Evolutionary conservation across 352 stramenopile genomes (phyloP).

Genomic region (Phytophthora constricta): DNA sequence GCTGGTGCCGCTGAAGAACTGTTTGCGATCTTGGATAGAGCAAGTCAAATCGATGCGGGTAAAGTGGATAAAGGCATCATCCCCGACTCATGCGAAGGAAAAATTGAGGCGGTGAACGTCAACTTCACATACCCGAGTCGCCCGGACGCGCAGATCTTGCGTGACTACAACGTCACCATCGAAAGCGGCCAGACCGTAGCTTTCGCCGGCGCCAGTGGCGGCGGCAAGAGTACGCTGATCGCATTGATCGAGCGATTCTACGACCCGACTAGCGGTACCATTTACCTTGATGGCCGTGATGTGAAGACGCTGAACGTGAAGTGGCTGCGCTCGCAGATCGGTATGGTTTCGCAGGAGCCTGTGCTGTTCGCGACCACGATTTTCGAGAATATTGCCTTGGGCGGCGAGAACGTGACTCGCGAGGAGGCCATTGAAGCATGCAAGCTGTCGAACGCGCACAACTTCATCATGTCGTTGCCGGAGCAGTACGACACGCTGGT

Average conservation of each 20-base stretch:
- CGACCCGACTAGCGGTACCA: constrained; percentile 57
- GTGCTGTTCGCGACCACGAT: constrained; percentile 85
- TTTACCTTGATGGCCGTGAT: constrained; percentile 77
- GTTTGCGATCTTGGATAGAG: constrained; percentile 54
- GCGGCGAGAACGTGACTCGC: constrained; percentile 42
- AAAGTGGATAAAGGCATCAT: constrained; percentile 40
- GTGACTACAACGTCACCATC: constrained; percentile 77
- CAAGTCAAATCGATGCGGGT: constrained; percentile 52
- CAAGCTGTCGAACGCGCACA: constrained; percentile 81
- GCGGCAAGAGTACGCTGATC: constrained; percentile 88
- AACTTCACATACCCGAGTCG: constrained; percentile 80
- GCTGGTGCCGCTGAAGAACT: constrained; percentile 42
- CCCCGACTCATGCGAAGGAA: constrained; percentile 40
- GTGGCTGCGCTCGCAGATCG: constrained; percentile 56
- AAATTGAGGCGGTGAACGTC: constrained; percentile 60
- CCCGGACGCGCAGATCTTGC: constrained; percentile 63
- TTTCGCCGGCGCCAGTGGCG: constrained; percentile 84
- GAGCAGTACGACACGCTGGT: constrained; percentile 87
- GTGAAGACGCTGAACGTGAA: constrained; percentile 69
- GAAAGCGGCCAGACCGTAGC: constrained; percentile 77
- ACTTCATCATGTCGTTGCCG: constrained; percentile 89
- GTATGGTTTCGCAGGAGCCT: constrained; percentile 77
- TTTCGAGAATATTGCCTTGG: constrained; percentile 86
- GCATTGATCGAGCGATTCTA: constrained; percentile 84
- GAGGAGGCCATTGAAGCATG: constrained; percentile 83